Base-by-base conservation (phyloP, 345 rosid species). In the Erucastrum elatum region DNA sequence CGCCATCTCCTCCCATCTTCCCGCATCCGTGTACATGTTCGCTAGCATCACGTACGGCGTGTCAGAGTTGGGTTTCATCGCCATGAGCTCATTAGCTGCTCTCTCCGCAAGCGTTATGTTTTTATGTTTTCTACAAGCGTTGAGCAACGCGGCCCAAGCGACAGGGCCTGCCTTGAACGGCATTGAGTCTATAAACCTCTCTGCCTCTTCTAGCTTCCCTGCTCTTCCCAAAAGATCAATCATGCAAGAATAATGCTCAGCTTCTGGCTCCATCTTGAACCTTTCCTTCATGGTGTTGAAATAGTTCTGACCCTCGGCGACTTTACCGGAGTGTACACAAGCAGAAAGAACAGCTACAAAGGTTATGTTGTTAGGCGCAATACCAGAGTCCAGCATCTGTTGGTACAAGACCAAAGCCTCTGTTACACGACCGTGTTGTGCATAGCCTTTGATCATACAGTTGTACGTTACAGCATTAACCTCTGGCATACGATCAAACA, bases 191-290 rank as follows among this genome's bases (percentile, higher is more conserved):
- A 91, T 89, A 13, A 94, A 85, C 66, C 79, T 89, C 86, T 87
- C 91, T 12, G 98, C 98, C 83, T 91, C 95, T 30, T 41, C 80
- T 68, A 94, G 83, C 83, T 90, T 84, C 37, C 98, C 97, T 17
- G 97, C 91, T 71, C 98, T 85, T 34, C 95, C 90, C 37, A 94
- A 62, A 68, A 92, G 85, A 90, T 92, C 98, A 13, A 91, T 87
- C 95, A 94, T 91, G 81, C 98, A 92, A 7, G 94, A 85, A 84
- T 88, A 94, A 76, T 94, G 98, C 75, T 92, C 95, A 51, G 83
- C 85, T 80, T 92, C 95, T 74, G 98, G 97, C 74, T 91, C 89
- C 13, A 92, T 85, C 63, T 84, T 86, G 74, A 89, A 92, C 49
- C 65, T 84, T 59, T 86, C 88, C 76, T 80, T 87, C 95, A 92